Percentiles rank a stretch among this genome's conserved stretches.
phyloP scores from a whole-genome alignment of 2,329 filamentous ascomycete genomes.

The Davidsoniella eucalypti region DNA sequence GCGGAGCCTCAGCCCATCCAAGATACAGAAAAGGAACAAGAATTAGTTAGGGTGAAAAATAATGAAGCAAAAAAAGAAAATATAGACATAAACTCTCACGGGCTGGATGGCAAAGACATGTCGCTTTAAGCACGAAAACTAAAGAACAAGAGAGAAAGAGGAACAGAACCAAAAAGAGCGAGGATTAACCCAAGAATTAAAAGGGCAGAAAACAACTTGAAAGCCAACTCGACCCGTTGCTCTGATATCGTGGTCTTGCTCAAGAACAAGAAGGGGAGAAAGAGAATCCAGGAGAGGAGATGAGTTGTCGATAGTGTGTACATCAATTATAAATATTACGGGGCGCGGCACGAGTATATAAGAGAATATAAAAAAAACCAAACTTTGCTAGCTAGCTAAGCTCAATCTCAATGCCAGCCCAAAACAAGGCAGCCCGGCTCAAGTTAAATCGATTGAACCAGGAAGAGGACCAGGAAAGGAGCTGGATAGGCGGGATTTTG shows the following conservation, averaged over 20 bases:
- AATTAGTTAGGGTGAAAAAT: neutral
- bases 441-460: neutral
- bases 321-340: too few relatives aligned
- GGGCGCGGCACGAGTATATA: too few relatives aligned
- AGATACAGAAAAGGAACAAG: neutral
- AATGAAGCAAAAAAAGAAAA: neutral
- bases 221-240: neutral
- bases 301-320: too few relatives aligned
- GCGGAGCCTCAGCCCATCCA: constrained; percentile 10
- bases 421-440: neutral
- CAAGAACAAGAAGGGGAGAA: neutral
- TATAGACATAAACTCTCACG: neutral
- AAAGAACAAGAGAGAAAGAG: neutral
- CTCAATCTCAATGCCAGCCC: neutral
- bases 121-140: neutral
- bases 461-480: neutral
- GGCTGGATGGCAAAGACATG: neutral
- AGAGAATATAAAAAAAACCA: too few relatives aligned
- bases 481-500: too few relatives aligned
- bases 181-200: neutral
- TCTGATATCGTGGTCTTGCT: neutral
- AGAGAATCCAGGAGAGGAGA: too few relatives aligned
- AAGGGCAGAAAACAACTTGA: too few relatives aligned
- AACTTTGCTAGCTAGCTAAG: too few relatives aligned
- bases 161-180: neutral